Evolutionary conservation across 2,329 filamentous ascomycete species (phyloP), one percentile per base, ranked within the genome.

Genomic region (Westerdykella ornata): DNA sequence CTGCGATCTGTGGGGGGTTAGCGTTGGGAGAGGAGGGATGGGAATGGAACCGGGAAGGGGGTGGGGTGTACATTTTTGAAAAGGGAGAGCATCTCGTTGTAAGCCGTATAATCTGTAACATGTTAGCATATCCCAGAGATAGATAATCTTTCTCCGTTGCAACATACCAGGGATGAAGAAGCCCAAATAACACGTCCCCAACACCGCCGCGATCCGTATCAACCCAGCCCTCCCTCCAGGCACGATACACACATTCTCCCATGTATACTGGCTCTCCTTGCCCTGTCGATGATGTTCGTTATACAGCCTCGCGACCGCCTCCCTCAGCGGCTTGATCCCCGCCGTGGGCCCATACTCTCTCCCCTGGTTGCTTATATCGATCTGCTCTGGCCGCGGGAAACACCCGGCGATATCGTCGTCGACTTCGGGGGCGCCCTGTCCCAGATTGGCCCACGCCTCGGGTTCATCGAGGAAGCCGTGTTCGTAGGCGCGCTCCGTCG

Each of bases 211-310:
- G 63, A 97, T 96, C 55, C 90, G 81, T 64, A 96, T 96, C 68
- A 97, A 72, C 37, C 90, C 90, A 26, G 90, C 90, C 56, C 90
- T 81, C 30, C 90, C 90, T 66, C 89, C 89, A 35, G 90, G 90
- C 3, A 97, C 90, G 63, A 97, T 94, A 65, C 86, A 89, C 14
- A 96, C 90, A 66, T 97, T 97, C 73, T 97, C 90, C 85, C 87
- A 96, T 5, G 86, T 94, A 67, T 97, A 97, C 69, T 94, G 76
- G 67, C 84, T 90, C 9, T 81, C 76, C 72, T 92, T 94, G 60
- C 85, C 88, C 70, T 90, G 72, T 50, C 90, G 82, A 60, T 96
- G 90, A 67, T 90, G 85, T 65, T 84, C 84, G 60, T 97, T 97
- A 77, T 97, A 97, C 47, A 97, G 77, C 45, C 82, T 81, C 43